Evolutionary conservation across 2,329 filamentous ascomycete genomes (phyloP).

Genomic region (Domatiomyces globalis): DNA sequence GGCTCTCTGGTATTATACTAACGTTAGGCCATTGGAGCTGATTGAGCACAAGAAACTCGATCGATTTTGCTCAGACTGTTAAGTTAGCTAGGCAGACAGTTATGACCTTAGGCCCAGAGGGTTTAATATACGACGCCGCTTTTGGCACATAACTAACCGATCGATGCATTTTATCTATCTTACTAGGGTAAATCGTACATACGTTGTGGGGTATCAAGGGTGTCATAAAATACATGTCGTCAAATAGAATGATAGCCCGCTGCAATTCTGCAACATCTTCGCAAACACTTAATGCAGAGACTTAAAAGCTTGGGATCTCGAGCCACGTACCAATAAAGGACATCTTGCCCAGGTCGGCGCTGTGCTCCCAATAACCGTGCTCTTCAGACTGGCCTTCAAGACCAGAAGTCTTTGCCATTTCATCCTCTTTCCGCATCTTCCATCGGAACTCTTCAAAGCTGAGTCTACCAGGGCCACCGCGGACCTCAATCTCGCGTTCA

Average conservation of each 20-base stretch:
- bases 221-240: neutral
- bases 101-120: too few relatives aligned
- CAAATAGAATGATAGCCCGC: neutral
- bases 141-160: too few relatives aligned
- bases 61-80: too few relatives aligned
- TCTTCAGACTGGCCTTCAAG: neutral
- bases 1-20: too few relatives aligned
- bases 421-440: slow-evolving; percentile 51
- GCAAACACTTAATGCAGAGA: neutral
- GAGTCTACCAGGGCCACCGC: slow-evolving; percentile 66
- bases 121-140: too few relatives aligned
- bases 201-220: neutral
- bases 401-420: slow-evolving; percentile 3
- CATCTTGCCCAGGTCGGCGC: slow-evolving; percentile 15
- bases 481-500: slow-evolving; percentile 52
- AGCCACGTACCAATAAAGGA: slow-evolving; percentile 77
- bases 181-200: neutral
- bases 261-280: neutral
- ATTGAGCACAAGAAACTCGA: too few relatives aligned
- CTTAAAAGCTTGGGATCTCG: slow-evolving; percentile 51
- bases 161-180: too few relatives aligned
- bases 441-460: slow-evolving; percentile 66
- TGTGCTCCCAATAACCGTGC: slow-evolving; percentile 12
- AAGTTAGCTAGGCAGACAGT: too few relatives aligned
- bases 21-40: too few relatives aligned